Percentiles rank a stretch among this genome's conserved stretches.
Conservation (phyloP, 2,329 filamentous ascomycete genomes). For the Cladosporium austrohemisphaericum region DNA sequence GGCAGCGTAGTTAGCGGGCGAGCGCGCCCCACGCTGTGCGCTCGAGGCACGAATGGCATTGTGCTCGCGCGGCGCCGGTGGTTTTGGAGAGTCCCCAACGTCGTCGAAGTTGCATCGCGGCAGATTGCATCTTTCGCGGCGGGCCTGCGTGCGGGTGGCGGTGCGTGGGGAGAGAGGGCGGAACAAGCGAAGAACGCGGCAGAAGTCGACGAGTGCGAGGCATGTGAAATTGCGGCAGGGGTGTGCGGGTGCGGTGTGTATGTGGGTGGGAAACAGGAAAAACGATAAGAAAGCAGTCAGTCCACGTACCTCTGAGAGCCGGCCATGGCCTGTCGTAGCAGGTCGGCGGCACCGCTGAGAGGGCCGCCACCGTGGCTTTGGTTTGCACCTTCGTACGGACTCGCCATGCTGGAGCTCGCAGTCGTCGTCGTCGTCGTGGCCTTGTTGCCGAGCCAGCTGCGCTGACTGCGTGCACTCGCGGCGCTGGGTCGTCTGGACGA, state of each 20-base stretch:
- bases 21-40: slow-evolving; percentile 4
- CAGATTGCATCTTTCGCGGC: slow-evolving; percentile 15
- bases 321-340: slow-evolving; percentile 54
- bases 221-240: slow-evolving; percentile 16
- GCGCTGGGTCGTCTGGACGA: slow-evolving; percentile 19
- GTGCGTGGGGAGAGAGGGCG: slow-evolving; percentile 11
- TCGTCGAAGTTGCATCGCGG: background rate
- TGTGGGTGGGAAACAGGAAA: background rate
- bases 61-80: slow-evolving; percentile 6
- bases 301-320: slow-evolving; percentile 50
- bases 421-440: slow-evolving; percentile 19
- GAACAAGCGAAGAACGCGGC: slow-evolving; percentile 1
- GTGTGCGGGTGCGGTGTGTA: slow-evolving; percentile 14
- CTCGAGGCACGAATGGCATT: slow-evolving; percentile 14
- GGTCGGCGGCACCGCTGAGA: slow-evolving; percentile 45
- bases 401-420: slow-evolving; percentile 21
- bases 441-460: slow-evolving; percentile 24
- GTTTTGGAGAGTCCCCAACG: slow-evolving; percentile 9
- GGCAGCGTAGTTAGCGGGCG: background rate
- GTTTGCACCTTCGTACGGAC: slow-evolving; percentile 36
- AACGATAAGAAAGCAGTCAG: slow-evolving; percentile 22
- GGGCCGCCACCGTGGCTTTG: slow-evolving; percentile 39
- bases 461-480: slow-evolving; percentile 19
- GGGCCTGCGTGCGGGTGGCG: slow-evolving; percentile 11
- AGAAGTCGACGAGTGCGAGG: slow-evolving; percentile 14